Evolutionary conservation across 2,329 filamentous ascomycete species (phyloP).

Genomic region (Alternaria sp.): DNA sequence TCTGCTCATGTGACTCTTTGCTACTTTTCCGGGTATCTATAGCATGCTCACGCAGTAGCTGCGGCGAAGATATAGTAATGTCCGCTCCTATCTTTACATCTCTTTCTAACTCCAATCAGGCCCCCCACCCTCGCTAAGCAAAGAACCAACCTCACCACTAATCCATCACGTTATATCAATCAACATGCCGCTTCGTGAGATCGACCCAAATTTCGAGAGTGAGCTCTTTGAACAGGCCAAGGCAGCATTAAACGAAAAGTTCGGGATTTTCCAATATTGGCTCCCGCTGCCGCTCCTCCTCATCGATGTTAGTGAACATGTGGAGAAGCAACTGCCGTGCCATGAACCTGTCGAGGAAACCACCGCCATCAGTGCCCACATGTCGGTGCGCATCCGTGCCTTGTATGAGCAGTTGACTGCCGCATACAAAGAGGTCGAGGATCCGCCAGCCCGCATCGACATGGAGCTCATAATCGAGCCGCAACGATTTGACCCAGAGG

Average conservation of each 20-base stretch:
- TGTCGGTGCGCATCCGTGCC: conserved; percentile 17
- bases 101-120: no score
- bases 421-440: conserved; percentile 4
- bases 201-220: conserved; percentile 17
- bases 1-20: not conserved
- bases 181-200: conserved; percentile 21
- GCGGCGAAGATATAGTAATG: not conserved
- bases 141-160: not conserved
- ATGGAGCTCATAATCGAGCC: conserved; percentile 13
- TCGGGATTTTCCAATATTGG: conserved; percentile 11
- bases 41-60: not conserved
- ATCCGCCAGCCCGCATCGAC: conserved; percentile 17
- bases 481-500: conserved; percentile 15
- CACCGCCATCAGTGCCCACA: conserved; percentile 15
- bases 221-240: conserved; percentile 17
- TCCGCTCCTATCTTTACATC: no score
- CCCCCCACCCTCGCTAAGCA: not conserved
- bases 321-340: conserved; percentile 11
- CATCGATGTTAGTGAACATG: conserved; percentile 7
- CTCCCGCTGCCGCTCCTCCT: conserved; percentile 22
- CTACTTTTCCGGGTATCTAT: not conserved
- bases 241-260: conserved; percentile 20
- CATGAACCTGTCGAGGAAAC: conserved; percentile 21
- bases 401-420: conserved; percentile 15
- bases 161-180: conserved; percentile 2